Evolutionary conservation across 495 filamentous ascomycete species (phyloP).

Genomic region (Penicillium malachiteum): DNA sequence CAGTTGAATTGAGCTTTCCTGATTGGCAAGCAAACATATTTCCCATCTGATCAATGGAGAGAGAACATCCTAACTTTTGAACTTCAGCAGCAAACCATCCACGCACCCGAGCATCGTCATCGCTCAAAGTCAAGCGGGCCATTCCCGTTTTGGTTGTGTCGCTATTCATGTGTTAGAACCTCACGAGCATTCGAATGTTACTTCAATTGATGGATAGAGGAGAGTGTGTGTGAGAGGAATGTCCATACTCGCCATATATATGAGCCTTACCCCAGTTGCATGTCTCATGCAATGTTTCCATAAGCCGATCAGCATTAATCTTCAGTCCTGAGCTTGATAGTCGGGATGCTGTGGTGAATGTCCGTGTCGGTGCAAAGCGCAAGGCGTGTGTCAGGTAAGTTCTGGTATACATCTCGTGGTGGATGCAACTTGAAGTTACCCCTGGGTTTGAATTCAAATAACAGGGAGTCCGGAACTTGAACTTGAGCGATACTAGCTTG

Average conservation of each 20-base stretch:
- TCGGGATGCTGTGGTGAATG: constrained; percentile 18
- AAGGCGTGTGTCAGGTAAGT: not conserved
- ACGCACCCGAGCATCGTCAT: constrained; percentile 65
- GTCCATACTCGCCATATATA: constrained; percentile 32
- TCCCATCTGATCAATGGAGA: constrained; percentile 60
- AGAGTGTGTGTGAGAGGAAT: not conserved
- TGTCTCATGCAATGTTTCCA: constrained; percentile 36
- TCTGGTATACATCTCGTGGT: not conserved
- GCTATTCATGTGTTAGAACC: constrained; percentile 8
- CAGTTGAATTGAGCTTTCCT: constrained; percentile 42
- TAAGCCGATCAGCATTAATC: constrained; percentile 32
- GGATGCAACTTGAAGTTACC: not conserved
- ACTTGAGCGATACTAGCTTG: no score
- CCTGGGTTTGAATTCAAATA: not conserved
- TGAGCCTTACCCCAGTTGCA: constrained; percentile 36
- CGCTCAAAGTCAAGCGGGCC: constrained; percentile 62
- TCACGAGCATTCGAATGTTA: no score
- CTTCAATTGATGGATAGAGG: no score
- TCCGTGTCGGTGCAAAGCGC: not conserved
- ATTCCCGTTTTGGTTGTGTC: constrained; percentile 52
- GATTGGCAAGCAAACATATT: constrained; percentile 69
- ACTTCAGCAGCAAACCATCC: constrained; percentile 70
- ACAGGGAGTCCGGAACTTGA: no score
- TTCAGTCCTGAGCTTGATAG: constrained; percentile 25
- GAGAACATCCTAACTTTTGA: constrained; percentile 57